Evolutionary conservation across 2,329 filamentous ascomycete genomes (phyloP), one percentile per base, ranked within the genome.

Genomic region (Phialophora macrospora): DNA sequence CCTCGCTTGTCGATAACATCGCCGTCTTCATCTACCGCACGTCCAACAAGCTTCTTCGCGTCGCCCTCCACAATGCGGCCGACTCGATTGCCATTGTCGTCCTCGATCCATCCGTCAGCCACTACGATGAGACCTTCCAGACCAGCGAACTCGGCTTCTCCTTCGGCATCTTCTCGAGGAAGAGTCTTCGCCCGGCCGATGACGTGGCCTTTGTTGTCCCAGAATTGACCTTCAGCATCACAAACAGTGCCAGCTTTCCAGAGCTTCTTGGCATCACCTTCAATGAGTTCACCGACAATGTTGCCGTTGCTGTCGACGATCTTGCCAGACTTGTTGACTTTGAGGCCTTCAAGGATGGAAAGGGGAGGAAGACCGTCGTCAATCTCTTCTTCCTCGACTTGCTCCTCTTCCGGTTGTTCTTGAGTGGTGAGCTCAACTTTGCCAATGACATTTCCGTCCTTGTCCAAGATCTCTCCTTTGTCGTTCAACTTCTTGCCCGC

Each of bases 251-350:
- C 79, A 22, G 76, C 68, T 55, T 77, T 77, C 55, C 77, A 72
- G 70, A 87, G 80, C 76, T 88, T 89, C 78, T 88, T 88, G 65
- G 87, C 83, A 20, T 88, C 85, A 68, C 87, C 88, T 68, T 88
- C 85, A 14, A 82, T 76, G 12, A 88, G 75, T 60, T 89, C 84
- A 49, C 88, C 88, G 52, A 84, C 74, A 1, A 82, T 78, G 52
- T 81, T 83, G 44, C 82, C 80, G 9, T 78, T 73, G 1, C 71
- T 69, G 46, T 81, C 78, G 56, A 83, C 75, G 68, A 77, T 80
- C 70, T 74, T 82, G 66, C 74, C 80, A 65, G 72, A 75, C 73
- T 79, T 83, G 74, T 76, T 81, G 74, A 75, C 79, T 62, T 74
- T 75, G 59, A 80, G 65, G 14, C 79, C 77, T 69, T 81, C 75